Conservation (phyloP, 208 protist species). For the Naegleria gruberi region DNA sequence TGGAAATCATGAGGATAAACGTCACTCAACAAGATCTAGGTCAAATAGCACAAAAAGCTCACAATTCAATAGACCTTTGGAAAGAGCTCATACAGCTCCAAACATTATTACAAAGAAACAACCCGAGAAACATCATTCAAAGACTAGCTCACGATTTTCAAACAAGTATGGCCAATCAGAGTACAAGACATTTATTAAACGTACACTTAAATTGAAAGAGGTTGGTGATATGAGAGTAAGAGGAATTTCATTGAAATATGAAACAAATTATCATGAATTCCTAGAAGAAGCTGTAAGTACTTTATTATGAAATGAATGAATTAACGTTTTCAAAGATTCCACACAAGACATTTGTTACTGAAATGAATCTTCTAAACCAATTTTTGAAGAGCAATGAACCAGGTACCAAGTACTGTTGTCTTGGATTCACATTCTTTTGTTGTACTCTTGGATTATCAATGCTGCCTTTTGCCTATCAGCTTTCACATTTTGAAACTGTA, state of each 20-base stretch:
- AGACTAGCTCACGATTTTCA: too few species aligned
- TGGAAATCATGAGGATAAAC: too few species aligned
- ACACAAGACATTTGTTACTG: neutral
- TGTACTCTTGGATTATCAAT: neutral
- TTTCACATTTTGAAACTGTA: neutral
- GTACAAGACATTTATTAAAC: neutral
- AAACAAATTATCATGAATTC: neutral
- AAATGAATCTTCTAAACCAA: neutral
- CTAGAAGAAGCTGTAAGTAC: neutral
- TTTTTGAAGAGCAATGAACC: neutral
- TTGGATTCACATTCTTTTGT: neutral
- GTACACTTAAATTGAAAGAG: neutral
- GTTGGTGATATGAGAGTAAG: neutral
- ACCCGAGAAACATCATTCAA: too few species aligned
- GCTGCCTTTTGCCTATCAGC: neutral
- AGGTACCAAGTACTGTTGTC: neutral
- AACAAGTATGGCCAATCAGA: too few species aligned
- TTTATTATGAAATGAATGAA: neutral
- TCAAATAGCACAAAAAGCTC: too few species aligned
- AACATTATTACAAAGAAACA: too few species aligned
- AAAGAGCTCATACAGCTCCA: too few species aligned
- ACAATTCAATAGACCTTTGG: too few species aligned
- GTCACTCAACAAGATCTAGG: too few species aligned
- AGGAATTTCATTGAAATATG: conserved; percentile 7
- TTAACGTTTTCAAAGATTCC: neutral